Percentiles rank a stretch among this genome's conserved stretches.
Evolutionary conservation across 805 yeast species (phyloP).

Genomic region (Hanseniaspora meyeri): DNA sequence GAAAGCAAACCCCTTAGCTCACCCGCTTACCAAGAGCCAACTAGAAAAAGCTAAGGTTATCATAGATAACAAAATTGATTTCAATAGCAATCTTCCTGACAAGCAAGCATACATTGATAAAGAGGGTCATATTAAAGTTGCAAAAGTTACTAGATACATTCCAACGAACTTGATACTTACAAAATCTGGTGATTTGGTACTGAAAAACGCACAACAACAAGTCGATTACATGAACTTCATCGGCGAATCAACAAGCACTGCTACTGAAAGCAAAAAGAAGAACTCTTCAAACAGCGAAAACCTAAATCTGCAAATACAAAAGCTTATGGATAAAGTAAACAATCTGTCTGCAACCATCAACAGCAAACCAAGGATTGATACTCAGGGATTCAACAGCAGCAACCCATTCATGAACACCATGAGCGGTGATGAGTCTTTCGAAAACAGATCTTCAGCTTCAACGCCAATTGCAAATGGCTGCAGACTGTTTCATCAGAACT

Average conservation of each 20-base stretch:
- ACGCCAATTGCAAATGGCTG: neutral
- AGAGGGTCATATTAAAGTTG: constrained; percentile 10
- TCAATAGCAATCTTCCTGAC: constrained; percentile 5
- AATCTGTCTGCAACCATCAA: neutral
- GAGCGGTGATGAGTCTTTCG: neutral
- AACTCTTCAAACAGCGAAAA: neutral
- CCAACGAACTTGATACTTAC: constrained; percentile 10
- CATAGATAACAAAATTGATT: constrained; percentile 3
- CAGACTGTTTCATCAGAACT: neutral
- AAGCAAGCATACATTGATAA: constrained; percentile 11
- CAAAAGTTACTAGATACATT: constrained; percentile 9
- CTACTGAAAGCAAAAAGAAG: neutral
- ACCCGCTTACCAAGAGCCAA: constrained; percentile 7
- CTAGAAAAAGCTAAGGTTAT: constrained; percentile 1
- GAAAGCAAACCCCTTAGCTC: neutral
- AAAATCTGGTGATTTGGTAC: constrained; percentile 9
- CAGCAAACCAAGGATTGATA: neutral
- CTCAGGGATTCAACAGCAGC: too few relatives aligned
- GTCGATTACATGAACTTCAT: constrained; percentile 10
- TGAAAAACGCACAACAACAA: constrained; percentile 12
- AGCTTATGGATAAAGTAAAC: constrained; percentile 7
- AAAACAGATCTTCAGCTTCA: neutral
- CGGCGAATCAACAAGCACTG: constrained; percentile 4
- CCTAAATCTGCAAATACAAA: constrained; percentile 1
- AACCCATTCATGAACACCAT: neutral